Evolutionary conservation across 768 basidiomycete species (phyloP), one percentile per base, ranked within the genome.

Genomic region (Tephrocybe sp.): DNA sequence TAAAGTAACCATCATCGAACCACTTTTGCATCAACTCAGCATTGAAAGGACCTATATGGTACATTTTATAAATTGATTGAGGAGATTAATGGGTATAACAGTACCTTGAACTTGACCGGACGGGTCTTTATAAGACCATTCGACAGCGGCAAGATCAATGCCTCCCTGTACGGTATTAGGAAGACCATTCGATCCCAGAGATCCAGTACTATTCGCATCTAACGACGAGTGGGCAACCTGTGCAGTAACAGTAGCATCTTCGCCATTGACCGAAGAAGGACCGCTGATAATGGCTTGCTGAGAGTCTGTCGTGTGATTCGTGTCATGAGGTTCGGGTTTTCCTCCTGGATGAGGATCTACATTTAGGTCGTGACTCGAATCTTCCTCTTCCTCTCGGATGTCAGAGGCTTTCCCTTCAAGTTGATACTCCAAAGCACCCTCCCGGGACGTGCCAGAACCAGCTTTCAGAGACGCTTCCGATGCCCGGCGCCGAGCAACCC

Each of bases 51-150:
- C 94, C 93, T 96, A 54, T 16, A 58, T 16, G 38, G 34, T 30
- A 32, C 9, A 24, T 51, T 46, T 27, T 32, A 30, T 35, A 42
- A 50, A 38, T 27, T n/a, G 53, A 9, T 55, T 36, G 41, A 35
- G 12, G 32, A 46, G 35, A 16, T n/a, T 32, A 45, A 50, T 28
- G 22, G 18, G 21, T n/a, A 22, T 37, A 32, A 5, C 57, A 69
- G 56, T 59, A 92, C 93, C 94, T 82, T 98, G 94, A 34, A 95
- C 72, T 51, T 87, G 82, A n/a, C 94, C 92, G 57, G 88, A 82
- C 16, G 92, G 93, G 63, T 98, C 94, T 42, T 92, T 80, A 67
- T 98, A 98, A 19, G 84, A 88, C 94, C 94, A 98, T 63, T 91
- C 84, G 18, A 94, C 67, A 54, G 67, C 76, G 24, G 78, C 74